Evolutionary conservation across 106 monocot species (phyloP).

Genomic region (Allium sativum): DNA sequence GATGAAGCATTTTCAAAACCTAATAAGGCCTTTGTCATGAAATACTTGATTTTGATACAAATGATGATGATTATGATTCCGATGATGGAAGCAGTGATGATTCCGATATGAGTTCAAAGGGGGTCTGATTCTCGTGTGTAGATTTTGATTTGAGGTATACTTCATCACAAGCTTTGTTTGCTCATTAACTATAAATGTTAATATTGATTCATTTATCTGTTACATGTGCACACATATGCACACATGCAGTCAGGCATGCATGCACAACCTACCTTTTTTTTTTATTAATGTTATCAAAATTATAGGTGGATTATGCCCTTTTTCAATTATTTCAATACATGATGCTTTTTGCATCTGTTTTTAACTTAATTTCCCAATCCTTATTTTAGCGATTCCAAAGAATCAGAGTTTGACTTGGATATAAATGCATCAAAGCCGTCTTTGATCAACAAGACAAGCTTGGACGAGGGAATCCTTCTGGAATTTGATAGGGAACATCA

Average conservation of each 20-base stretch:
- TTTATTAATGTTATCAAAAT: neutral
- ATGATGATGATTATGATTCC: conserved; percentile 15
- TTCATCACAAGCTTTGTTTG: neutral
- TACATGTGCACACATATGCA: too few species aligned
- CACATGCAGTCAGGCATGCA: too few species aligned
- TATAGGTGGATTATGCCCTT: neutral
- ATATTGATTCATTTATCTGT: neutral
- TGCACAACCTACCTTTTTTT: neutral
- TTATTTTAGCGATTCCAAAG: conserved; percentile 62
- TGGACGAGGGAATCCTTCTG: conserved; percentile 47
- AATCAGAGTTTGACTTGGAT: conserved; percentile 35
- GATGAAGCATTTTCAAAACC: neutral
- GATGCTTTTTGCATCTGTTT: neutral
- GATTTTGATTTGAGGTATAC: conserved; percentile 27
- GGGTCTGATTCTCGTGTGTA: conserved; percentile 36
- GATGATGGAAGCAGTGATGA: conserved; percentile 5
- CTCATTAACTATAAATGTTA: neutral
- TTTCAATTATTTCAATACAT: neutral
- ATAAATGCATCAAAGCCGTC: neutral
- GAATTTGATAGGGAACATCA: conserved; percentile 53
- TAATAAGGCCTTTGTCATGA: conserved; percentile 28
- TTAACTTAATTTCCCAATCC: conserved; percentile 5
- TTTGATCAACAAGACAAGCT: conserved; percentile 41
- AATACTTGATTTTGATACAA: conserved; percentile 10
- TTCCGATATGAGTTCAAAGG: neutral